These are phyloP conservation scores for Chrysosporium queenslandicum DNA, from an alignment of 2,329 filamentous ascomycete genomes.

Conservation along the genomic window DNA sequence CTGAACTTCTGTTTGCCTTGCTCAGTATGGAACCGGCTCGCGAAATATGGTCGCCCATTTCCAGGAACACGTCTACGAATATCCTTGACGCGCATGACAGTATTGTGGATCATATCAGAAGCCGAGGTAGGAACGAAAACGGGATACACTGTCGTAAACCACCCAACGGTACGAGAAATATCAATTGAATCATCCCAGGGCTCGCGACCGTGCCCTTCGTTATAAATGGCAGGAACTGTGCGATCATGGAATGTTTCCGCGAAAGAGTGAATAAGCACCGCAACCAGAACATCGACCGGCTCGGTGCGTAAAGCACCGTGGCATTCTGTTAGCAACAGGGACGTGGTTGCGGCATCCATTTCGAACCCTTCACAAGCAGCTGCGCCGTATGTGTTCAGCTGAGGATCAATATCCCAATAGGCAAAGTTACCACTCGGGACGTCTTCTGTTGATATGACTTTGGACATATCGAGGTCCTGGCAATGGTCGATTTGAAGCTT, in stretches of 20 bases:
- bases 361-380: slow-evolving; percentile 29
- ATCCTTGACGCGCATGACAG: slow-evolving; percentile 32
- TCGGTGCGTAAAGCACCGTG: slow-evolving; percentile 30
- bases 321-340: slow-evolving; percentile 26
- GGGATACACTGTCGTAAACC: slow-evolving; percentile 43
- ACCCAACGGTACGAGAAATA: slow-evolving; percentile 41
- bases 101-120: slow-evolving; percentile 22
- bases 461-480: slow-evolving; percentile 8
- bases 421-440: slow-evolving; percentile 26
- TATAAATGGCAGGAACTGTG: slow-evolving; percentile 37
- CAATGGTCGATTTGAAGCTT: slow-evolving; percentile 26
- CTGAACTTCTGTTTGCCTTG: slow-evolving; percentile 25
- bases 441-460: slow-evolving; percentile 23
- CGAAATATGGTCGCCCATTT: slow-evolving; percentile 30
- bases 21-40: slow-evolving; percentile 23
- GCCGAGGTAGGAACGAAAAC: slow-evolving; percentile 25
- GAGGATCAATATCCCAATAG: slow-evolving; percentile 32
- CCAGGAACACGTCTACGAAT: slow-evolving; percentile 27
- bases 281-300: slow-evolving; percentile 30
- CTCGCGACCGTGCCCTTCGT: slow-evolving; percentile 43
- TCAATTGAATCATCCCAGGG: slow-evolving; percentile 38
- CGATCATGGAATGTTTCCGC: slow-evolving; percentile 36
- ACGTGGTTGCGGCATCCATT: slow-evolving; percentile 26
- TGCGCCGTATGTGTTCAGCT: slow-evolving; percentile 28
- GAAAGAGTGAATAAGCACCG: slow-evolving; percentile 38